Evolutionary conservation across 2,329 filamentous ascomycete species (phyloP).

Genomic region (Colletotrichum tropicicola): DNA sequence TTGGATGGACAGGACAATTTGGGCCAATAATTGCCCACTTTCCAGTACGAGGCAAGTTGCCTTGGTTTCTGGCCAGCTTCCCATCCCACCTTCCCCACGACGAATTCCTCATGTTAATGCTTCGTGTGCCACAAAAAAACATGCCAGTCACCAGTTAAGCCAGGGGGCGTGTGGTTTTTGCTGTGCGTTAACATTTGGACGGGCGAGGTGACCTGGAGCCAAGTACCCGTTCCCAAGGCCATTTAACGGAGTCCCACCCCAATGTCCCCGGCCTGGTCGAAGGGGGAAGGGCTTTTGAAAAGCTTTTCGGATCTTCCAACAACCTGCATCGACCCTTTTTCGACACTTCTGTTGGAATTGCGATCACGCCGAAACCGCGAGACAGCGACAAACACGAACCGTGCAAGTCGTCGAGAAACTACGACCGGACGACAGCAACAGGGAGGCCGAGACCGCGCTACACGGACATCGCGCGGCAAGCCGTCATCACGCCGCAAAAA

Average conservation of each 20-base stretch:
- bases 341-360: neutral
- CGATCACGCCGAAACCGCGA: neutral
- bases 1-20: constrained; percentile 8
- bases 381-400: neutral
- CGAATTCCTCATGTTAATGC: constrained; percentile 17
- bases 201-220: constrained; percentile 10
- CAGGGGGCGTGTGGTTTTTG: constrained; percentile 8
- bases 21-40: constrained; percentile 26
- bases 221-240: constrained; percentile 8
- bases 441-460: constrained; percentile 12
- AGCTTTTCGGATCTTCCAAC: constrained; percentile 13
- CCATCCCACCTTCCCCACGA: constrained; percentile 11
- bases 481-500: constrained; percentile 9
- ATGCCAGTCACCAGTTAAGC: neutral
- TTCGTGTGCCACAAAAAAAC: constrained; percentile 1
- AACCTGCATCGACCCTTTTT: neutral
- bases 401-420: neutral
- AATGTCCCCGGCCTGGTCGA: neutral
- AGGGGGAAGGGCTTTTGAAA: neutral
- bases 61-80: constrained; percentile 12
- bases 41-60: constrained; percentile 15
- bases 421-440: neutral
- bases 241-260: constrained; percentile 27
- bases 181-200: constrained; percentile 3
- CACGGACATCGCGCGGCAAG: constrained; percentile 9